phyloP scores from a whole-genome alignment of 257 asterid genomes.

The Solanum phureja region DNA sequence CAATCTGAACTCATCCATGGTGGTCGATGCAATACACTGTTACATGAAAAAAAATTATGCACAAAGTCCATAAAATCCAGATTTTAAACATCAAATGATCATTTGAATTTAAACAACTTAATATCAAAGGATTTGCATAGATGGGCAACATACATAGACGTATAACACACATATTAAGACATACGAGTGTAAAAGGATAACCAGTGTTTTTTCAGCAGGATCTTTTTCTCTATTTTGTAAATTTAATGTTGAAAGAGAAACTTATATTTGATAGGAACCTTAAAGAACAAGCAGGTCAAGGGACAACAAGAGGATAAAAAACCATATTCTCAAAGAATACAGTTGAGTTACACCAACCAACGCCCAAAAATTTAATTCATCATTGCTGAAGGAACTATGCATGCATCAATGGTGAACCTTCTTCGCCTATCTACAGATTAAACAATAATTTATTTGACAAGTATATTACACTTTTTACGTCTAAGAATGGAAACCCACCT shows the following conservation, averaged over 20 bases:
- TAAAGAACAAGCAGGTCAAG: not conserved
- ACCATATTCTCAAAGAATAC: not conserved
- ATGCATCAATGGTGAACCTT: not conserved
- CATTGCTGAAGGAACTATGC: not conserved
- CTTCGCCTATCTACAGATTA: not conserved
- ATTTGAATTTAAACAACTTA: not conserved
- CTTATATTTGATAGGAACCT: not conserved
- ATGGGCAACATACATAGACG: not conserved
- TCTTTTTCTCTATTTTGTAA: not conserved
- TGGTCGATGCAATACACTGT: slow-evolving; percentile 96
- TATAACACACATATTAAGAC: not conserved
- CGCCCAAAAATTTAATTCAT: not conserved
- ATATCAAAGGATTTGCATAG: not conserved
- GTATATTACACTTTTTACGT: not conserved
- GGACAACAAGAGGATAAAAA: not conserved
- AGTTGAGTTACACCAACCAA: not conserved
- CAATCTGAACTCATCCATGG: slow-evolving; percentile 79
- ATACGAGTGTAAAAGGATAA: not conserved
- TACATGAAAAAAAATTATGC: slow-evolving; percentile 14
- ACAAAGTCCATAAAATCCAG: not conserved
- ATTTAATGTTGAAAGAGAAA: not conserved
- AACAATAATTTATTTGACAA: not conserved
- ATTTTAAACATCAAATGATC: slow-evolving; percentile 6
- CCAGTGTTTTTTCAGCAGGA: not conserved
- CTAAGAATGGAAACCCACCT: not conserved